Evolutionary conservation across 2,329 filamentous ascomycete genomes (phyloP).

Genomic region (Calonectria crousiana): DNA sequence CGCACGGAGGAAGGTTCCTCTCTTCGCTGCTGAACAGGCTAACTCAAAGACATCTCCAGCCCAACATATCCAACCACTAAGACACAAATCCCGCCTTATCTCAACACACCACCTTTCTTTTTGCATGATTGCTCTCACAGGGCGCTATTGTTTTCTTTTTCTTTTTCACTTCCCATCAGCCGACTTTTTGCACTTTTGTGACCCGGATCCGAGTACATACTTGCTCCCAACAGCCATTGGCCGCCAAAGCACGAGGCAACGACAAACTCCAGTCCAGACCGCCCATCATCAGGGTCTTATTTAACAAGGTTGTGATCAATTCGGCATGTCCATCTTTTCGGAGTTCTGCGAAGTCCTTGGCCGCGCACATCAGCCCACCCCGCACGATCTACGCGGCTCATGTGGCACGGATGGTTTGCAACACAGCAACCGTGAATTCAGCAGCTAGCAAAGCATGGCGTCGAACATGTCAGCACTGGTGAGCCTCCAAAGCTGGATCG

Average conservation of each 20-base stretch:
- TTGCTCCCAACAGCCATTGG: neutral
- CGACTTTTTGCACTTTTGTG: neutral
- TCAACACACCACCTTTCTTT: neutral
- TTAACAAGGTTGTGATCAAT: neutral
- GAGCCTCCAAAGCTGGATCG: neutral
- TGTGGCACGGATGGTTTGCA: neutral
- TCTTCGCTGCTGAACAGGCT: neutral
- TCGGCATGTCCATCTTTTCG: neutral
- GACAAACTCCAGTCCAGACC: neutral
- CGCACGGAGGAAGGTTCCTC: neutral
- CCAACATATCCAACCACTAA: neutral
- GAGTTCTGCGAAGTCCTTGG: neutral
- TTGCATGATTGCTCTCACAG: neutral
- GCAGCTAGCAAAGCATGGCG: neutral
- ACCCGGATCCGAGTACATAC: neutral
- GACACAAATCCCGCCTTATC: neutral
- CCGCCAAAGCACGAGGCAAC: neutral
- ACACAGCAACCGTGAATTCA: neutral
- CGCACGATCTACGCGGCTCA: neutral
- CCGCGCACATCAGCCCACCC: neutral
- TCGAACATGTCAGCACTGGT: neutral
- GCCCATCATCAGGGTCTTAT: neutral
- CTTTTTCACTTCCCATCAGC: neutral
- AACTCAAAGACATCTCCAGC: neutral
- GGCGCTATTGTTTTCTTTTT: neutral